A percentile compares a stretch with the other conserved stretches of the same genome.
These are phyloP conservation scores for Blakeslea trispora DNA, from an alignment of 371 early-diverging fungal genomes.

Conservation along the genomic window DNA sequence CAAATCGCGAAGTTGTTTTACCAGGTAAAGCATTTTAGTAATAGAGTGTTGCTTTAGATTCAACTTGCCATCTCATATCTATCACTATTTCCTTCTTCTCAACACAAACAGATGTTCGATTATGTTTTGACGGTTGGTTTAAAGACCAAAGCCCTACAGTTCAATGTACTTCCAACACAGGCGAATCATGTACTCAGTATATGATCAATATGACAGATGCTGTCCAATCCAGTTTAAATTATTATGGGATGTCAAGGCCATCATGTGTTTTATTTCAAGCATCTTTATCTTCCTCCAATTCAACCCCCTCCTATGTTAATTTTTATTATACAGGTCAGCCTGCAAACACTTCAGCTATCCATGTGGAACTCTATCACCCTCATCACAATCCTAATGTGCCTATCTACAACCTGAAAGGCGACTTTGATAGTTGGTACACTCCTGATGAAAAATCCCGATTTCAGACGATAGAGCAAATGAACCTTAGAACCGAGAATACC, in stretches of 20 bases:
- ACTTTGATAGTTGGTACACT: constrained; percentile 30
- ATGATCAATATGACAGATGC: constrained; percentile 28
- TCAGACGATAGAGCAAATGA: constrained; percentile 31
- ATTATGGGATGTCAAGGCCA: constrained; percentile 22
- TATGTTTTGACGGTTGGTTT: constrained; percentile 37
- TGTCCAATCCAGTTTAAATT: constrained; percentile 23
- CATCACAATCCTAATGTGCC: constrained; percentile 33
- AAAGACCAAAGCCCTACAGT: constrained; percentile 7
- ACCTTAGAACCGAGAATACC: constrained; percentile 32
- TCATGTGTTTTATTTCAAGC: constrained; percentile 32
- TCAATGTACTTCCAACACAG: constrained; percentile 36
- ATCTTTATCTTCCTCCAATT: constrained; percentile 15
- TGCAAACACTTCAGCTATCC: constrained; percentile 18
- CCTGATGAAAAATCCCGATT: constrained; percentile 30
- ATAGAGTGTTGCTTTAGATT: too few species aligned
- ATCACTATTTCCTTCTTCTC: too few species aligned
- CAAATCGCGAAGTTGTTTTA: constrained; percentile 23
- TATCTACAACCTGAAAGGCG: constrained; percentile 18
- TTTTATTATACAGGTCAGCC: constrained; percentile 34
- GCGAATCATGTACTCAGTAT: constrained; percentile 27
- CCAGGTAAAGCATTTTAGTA: too few species aligned
- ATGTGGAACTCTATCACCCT: constrained; percentile 30
- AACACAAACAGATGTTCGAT: constrained; percentile 32
- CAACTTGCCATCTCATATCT: too few species aligned
- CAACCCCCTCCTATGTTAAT: constrained; percentile 22